A percentile compares a stretch with the other conserved stretches of the same genome.
Evolutionary conservation across 257 asterid genomes (phyloP).

Genomic region (Solanum tarapatanum): DNA sequence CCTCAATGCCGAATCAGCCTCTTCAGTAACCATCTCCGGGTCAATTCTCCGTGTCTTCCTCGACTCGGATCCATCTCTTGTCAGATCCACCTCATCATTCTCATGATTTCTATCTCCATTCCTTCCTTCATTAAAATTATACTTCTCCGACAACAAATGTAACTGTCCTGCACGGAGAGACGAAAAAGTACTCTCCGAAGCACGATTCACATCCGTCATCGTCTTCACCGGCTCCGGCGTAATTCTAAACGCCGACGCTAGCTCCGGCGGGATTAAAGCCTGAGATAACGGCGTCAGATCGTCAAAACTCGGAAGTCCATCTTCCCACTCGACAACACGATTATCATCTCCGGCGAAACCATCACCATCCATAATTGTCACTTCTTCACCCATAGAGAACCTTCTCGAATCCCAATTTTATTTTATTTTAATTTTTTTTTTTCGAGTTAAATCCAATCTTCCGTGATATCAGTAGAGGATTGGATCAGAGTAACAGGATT

Average conservation of each 20-base stretch:
- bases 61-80: conserved; percentile 6
- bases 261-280: conserved; percentile 8
- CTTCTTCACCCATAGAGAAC: conserved; percentile 51
- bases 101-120: background rate
- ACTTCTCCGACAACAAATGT: background rate
- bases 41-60: conserved; percentile 7
- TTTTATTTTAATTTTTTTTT: background rate
- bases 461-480: background rate
- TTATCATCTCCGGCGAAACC: background rate
- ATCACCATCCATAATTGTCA: conserved; percentile 18
- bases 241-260: conserved; percentile 16
- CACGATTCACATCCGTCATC: conserved; percentile 12
- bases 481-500: background rate
- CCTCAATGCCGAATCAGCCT: conserved; percentile 1
- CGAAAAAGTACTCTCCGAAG: conserved; percentile 7
- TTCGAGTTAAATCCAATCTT: background rate
- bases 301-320: conserved; percentile 8
- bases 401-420: background rate
- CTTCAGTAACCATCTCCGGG: conserved; percentile 2
- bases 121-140: background rate
- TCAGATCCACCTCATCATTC: conserved; percentile 5
- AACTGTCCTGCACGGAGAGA: background rate
- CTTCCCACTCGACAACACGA: conserved; percentile 10
- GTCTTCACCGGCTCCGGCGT: conserved; percentile 6
- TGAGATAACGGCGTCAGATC: conserved; percentile 16